Percentiles rank a stretch among this genome's conserved stretches.
These are phyloP conservation scores for Capsicum baccatum DNA, from an alignment of 257 asterid species.

Conservation along the genomic window DNA sequence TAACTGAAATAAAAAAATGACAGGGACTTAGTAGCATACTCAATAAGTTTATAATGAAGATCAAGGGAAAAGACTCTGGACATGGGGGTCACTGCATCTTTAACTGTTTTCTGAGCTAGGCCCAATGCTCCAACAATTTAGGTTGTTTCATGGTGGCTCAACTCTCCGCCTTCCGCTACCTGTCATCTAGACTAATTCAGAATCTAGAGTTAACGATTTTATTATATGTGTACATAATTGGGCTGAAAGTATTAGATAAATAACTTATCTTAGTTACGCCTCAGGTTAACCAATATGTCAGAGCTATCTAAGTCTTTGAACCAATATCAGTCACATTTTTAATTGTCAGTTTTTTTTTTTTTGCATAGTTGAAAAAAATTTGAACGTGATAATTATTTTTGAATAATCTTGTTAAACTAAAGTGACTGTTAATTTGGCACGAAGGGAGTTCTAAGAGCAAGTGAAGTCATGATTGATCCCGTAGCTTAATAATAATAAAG, in stretches of 20 bases:
- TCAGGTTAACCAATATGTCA: neutral
- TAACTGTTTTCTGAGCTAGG: slow-evolving; percentile 60
- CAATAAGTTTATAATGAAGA: slow-evolving; percentile 58
- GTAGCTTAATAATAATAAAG: no score
- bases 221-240: neutral
- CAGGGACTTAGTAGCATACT: slow-evolving; percentile 39
- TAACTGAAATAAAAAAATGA: neutral
- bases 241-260: neutral
- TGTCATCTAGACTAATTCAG: slow-evolving; percentile 29
- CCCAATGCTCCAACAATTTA: slow-evolving; percentile 71
- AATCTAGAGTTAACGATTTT: neutral
- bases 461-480: no score
- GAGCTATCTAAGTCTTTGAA: neutral
- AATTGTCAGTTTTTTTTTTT: no score
- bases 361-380: no score
- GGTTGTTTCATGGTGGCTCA: slow-evolving; percentile 68
- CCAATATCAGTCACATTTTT: no score
- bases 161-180: slow-evolving; percentile 85
- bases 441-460: no score
- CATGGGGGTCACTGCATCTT: slow-evolving; percentile 72
- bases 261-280: neutral
- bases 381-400: no score
- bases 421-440: no score
- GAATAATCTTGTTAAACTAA: no score
- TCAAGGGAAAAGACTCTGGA: slow-evolving; percentile 61